phyloP scores from a whole-genome alignment of 139 green algal species.

The Volvox reticuliferus region DNA sequence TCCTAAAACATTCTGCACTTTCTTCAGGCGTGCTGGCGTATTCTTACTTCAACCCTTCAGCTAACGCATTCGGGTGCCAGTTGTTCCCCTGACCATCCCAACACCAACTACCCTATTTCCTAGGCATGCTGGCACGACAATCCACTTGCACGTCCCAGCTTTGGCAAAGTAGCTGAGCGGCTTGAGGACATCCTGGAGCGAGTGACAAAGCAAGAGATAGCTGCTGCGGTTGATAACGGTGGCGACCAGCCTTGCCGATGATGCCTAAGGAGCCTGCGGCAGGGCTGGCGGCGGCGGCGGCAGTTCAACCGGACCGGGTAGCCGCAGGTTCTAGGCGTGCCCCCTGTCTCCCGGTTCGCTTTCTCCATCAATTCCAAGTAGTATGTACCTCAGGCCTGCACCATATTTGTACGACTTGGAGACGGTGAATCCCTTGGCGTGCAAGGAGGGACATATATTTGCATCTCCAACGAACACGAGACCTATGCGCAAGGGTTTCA shows the following conservation, averaged over 20 bases:
- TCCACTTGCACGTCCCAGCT: slow-evolving; percentile 61
- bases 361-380: background rate
- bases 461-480: no score
- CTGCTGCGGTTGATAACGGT: background rate
- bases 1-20: background rate
- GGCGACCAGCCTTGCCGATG: no score
- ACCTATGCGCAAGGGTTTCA: no score
- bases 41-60: background rate
- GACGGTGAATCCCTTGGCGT: no score
- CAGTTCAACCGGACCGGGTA: background rate
- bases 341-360: background rate
- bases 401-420: no score
- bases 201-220: background rate
- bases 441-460: no score
- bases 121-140: slow-evolving; percentile 70
- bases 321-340: background rate
- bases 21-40: background rate
- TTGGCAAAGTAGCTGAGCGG: slow-evolving; percentile 63
- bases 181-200: slow-evolving; percentile 60
- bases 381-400: background rate
- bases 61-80: background rate
- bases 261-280: no score
- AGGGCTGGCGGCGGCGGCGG: background rate
- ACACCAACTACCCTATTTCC: background rate
- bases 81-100: no score